phyloP scores from a whole-genome alignment of 768 basidiomycete species.

The Collybiopsis confluens region DNA sequence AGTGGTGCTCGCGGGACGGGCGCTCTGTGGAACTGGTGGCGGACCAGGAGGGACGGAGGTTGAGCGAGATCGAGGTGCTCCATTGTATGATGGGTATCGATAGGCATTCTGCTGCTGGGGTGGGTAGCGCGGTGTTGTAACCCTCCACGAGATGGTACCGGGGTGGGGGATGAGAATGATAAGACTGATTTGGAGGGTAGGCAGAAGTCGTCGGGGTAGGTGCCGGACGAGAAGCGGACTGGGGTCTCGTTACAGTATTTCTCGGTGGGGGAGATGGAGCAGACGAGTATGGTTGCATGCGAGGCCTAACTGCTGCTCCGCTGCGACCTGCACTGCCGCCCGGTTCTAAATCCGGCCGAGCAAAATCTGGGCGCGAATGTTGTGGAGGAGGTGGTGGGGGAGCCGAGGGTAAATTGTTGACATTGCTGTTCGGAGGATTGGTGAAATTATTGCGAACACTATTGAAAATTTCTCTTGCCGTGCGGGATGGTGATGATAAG shows the following conservation, averaged over 20 bases:
- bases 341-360: conserved; percentile 63
- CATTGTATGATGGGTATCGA: not conserved
- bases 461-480: no score
- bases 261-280: conserved; percentile 16
- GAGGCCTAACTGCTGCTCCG: not conserved
- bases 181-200: conserved; percentile 6
- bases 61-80: not conserved
- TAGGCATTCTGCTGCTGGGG: not conserved
- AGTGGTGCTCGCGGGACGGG: conserved; percentile 22
- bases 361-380: conserved; percentile 34
- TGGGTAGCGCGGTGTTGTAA: conserved; percentile 8
- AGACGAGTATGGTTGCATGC: not conserved
- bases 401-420: conserved; percentile 12
- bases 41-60: not conserved
- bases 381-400: conserved; percentile 28
- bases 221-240: conserved; percentile 14
- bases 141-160: conserved; percentile 18
- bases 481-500: conserved; percentile 22
- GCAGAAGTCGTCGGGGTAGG: conserved; percentile 15
- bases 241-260: conserved; percentile 16
- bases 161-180: conserved; percentile 18
- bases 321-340: conserved; percentile 19
- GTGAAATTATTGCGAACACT: conserved; percentile 42
- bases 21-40: conserved; percentile 16
- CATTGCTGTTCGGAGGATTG: conserved; percentile 26